Evolutionary conservation across 2,329 filamentous ascomycete species (phyloP), one percentile per base, ranked within the genome.

Genomic region (Curvularia verruculosa): DNA sequence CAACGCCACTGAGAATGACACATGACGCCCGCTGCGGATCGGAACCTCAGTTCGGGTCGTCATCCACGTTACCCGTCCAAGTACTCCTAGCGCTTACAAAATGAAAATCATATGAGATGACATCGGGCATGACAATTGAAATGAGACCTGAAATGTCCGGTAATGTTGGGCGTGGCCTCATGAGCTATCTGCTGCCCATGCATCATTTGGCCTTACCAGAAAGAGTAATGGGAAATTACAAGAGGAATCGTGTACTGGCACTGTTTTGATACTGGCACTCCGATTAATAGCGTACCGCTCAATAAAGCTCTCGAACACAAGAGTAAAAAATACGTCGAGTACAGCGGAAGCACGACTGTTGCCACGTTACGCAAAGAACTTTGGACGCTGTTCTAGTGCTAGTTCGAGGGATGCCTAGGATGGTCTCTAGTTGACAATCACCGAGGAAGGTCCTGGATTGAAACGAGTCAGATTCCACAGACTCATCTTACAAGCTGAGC

Each of bases 1-100:
- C 39, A 46, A 58, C 58, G 58, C 54, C 49, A 53, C 50, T 44
- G 31, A 28, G 21, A 56, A 47, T 56, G 54, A 52, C 54, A 48
- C 46, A 48, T 48, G 21, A 48, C 12, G 21, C 31, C 37, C 24
- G 46, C 31, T 37, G 31, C n/a, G 39, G 15, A 48, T 48, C 31
- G 31, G 24, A 21, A n/a, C 31, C 15, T 18, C 19, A 3, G 12
- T 28, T 26, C n/a, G 26, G 21, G 46, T 8, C 23, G 31, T 48
- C 19, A 37, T 26, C 21, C 15, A 28, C 19, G 19, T 3, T 21
- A 13, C 3, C 3, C 10, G 24, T 31, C 18, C 18, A 18, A 31
- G 8, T 46, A 1, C 10, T 31, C 9, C 5, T 31, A 31, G 24
- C 23, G 9, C 10, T 9, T 29, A 12, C 18, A 19, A 5, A 3